Evolutionary conservation across 257 asterid species (phyloP), one percentile per base, ranked within the genome.

Genomic region (Gentiana macrophylla): DNA sequence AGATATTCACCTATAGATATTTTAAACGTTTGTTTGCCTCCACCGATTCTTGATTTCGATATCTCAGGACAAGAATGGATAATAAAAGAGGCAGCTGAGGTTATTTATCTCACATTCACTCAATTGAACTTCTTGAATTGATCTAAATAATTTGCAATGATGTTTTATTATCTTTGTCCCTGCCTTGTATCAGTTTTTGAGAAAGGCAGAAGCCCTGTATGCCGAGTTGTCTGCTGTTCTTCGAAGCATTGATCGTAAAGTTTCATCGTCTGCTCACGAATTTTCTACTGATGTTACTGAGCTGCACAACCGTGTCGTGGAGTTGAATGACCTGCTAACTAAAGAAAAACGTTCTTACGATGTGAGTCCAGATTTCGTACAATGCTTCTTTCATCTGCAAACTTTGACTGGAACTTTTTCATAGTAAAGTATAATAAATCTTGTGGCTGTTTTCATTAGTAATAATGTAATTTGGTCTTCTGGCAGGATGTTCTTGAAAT

Each of bases 1-100:
- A 84, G 89, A 36, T 92, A 85, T 80, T 85, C 94, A 56, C 86
- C 93, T 49, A 84, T 92, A 67, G 81, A 71, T 67, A 83, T 85
- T 67, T 85, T 81, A 48, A 80, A 93, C 10, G 95, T 88, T 51
- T 62, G 67, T 63, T 80, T 92, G 83, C 94, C 99, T 4, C 95
- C 95, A 57, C 70, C 88, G 34, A 45, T 79, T 65, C 94, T 88
- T 55, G 94, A 85, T 56, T 92, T 92, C 62, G 63, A 74, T 72
- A 76, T 74, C 57, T 71, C 80, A 36, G 86, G 78, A 56, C 86
- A 78, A 63, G 74, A 62, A 52, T 83, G 95, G 97, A 61, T 79
- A 52, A 78, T 77, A 62, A 79, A 72, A 67, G 95, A 92, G 74
- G 82, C 87, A 15, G 60, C 59, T 6, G 86, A 92, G 97, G 99